Conservation (phyloP, 2,329 filamentous ascomycete genomes). For the Verticillium tricorpus region DNA sequence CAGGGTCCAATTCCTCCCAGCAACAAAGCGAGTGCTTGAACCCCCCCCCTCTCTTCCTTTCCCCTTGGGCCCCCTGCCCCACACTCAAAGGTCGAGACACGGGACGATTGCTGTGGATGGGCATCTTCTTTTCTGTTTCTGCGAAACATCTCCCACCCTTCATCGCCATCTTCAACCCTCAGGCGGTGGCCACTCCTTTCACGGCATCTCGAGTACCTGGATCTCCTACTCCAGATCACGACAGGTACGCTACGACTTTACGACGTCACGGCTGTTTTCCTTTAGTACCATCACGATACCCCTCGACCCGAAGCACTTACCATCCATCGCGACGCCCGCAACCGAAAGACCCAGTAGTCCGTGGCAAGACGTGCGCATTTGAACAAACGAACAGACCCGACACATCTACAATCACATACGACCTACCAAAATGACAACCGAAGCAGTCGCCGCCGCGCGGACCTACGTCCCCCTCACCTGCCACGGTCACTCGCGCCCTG, state of each 20-base stretch:
- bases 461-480: constrained; percentile 86
- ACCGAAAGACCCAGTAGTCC: not conserved
- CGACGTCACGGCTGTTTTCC: constrained; percentile 1
- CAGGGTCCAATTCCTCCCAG: not conserved
- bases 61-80: not conserved
- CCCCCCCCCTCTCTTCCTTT: not conserved
- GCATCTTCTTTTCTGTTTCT: not conserved
- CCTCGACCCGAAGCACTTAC: not conserved
- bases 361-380: not conserved
- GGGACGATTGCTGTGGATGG: not conserved
- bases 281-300: not conserved
- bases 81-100: not conserved
- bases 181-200: not conserved
- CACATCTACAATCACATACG: not conserved
- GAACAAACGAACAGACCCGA: not conserved
- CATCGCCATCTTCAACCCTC: not conserved
- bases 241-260: not conserved
- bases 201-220: not conserved
- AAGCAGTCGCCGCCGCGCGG: constrained; percentile 19
- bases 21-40: not conserved
- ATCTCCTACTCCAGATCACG: not conserved
- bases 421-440: not conserved
- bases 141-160: not conserved
- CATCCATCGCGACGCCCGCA: not conserved
- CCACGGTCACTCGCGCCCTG: constrained; percentile 88